These are phyloP conservation scores for Pythium angustatum DNA, from an alignment of 352 stramenopile genomes.

Conservation along the genomic window DNA sequence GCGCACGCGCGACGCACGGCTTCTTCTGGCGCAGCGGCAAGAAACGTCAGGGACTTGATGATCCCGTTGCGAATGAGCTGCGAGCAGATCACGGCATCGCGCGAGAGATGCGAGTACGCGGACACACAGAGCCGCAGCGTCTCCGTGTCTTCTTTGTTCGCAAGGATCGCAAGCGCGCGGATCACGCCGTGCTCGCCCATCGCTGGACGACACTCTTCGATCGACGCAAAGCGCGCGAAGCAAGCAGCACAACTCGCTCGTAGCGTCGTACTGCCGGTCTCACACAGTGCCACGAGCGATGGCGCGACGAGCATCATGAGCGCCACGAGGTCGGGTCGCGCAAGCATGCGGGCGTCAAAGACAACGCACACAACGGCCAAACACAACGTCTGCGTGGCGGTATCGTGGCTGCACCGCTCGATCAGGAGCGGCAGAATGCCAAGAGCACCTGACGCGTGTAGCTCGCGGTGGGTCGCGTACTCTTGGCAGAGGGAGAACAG, in stretches of 20 bases:
- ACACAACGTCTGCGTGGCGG: slow-evolving; percentile 44
- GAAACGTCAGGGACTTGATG: slow-evolving; percentile 67
- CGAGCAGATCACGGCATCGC: slow-evolving; percentile 45
- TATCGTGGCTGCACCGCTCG: slow-evolving; percentile 34
- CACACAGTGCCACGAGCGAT: slow-evolving; percentile 47
- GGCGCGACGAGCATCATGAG: slow-evolving; percentile 50
- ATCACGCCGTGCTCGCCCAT: slow-evolving; percentile 60
- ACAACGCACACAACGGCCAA: slow-evolving; percentile 69
- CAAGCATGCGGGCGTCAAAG: slow-evolving; percentile 58
- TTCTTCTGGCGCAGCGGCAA: slow-evolving; percentile 70
- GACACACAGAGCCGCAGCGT: slow-evolving; percentile 64
- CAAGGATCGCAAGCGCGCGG: slow-evolving; percentile 49
- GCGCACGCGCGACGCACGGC: slow-evolving; percentile 72
- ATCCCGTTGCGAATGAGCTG: slow-evolving; percentile 58
- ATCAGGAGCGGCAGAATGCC: slow-evolving; percentile 44
- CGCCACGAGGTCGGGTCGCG: slow-evolving; percentile 35
- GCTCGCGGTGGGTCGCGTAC: slow-evolving; percentile 51
- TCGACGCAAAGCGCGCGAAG: slow-evolving; percentile 64
- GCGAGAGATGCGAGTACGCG: slow-evolving; percentile 63
- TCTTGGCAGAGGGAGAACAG: slow-evolving; percentile 74
- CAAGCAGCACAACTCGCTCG: slow-evolving; percentile 60
- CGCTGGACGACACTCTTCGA: slow-evolving; percentile 48
- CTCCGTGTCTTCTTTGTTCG: slow-evolving; percentile 48
- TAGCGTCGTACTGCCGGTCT: slow-evolving; percentile 20
- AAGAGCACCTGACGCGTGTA: slow-evolving; percentile 36